Evolutionary conservation across 768 basidiomycete species (phyloP).

Genomic region (Russula abietina): DNA sequence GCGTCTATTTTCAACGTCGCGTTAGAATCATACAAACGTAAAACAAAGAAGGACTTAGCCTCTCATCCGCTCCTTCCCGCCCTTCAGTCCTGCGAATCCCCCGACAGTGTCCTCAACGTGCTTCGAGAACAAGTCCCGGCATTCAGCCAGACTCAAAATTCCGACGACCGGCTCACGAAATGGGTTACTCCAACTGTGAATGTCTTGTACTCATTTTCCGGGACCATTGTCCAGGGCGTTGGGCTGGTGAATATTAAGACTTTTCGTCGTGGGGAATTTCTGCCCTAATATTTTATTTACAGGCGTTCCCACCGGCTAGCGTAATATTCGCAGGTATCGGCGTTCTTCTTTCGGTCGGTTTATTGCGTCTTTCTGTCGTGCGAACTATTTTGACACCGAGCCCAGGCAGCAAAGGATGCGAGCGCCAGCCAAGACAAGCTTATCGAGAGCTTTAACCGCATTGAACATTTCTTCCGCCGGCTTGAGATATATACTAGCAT

Average conservation of each 20-base stretch:
- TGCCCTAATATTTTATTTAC: not conserved
- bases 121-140: not conserved
- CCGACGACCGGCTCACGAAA: not conserved
- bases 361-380: no score
- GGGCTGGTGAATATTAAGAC: not conserved
- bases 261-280: not conserved
- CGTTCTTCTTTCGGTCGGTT: no score
- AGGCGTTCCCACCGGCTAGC: no score
- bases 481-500: constrained; percentile 2
- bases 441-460: not conserved
- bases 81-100: not conserved
- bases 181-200: not conserved
- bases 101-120: not conserved
- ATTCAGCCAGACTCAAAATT: not conserved
- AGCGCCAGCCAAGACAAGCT: not conserved
- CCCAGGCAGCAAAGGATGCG: no score
- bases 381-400: no score
- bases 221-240: not conserved
- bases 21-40: not conserved
- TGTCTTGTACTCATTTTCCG: not conserved
- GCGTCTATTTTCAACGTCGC: not conserved
- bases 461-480: not conserved
- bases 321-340: no score
- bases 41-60: not conserved
- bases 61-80: not conserved